phyloP scores from a whole-genome alignment of 2,329 filamentous ascomycete genomes.

The Cryphonectria japonica region DNA sequence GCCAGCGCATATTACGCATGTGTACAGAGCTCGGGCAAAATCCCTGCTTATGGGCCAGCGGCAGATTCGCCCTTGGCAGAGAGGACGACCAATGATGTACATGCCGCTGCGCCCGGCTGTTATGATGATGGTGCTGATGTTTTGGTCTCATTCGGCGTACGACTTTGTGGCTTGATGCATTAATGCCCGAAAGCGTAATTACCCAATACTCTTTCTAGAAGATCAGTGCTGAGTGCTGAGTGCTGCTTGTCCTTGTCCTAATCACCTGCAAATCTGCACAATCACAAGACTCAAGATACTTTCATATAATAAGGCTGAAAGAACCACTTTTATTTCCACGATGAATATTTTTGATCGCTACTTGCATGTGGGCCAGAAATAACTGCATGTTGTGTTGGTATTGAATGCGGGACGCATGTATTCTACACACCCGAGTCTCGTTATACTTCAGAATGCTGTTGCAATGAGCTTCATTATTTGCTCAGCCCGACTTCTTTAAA shows the following conservation, averaged over 20 bases:
- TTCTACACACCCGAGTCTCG: too few relatives aligned
- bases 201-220: not conserved
- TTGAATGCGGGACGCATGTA: too few relatives aligned
- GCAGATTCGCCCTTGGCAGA: not conserved
- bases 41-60: not conserved
- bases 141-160: not conserved
- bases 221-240: not conserved
- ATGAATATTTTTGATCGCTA: not conserved
- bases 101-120: not conserved
- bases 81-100: not conserved
- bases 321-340: not conserved
- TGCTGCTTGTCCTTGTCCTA: not conserved
- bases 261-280: not conserved
- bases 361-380: too few relatives aligned
- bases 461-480: not conserved
- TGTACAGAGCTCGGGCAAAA: not conserved
- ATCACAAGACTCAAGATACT: not conserved
- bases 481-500: not conserved
- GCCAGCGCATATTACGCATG: not conserved
- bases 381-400: too few relatives aligned
- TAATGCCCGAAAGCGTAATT: not conserved
- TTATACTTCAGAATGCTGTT: not conserved
- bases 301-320: not conserved
- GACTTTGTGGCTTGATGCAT: not conserved
- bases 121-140: not conserved